Evolutionary conservation across 2,329 filamentous ascomycete genomes (phyloP), one percentile per base, ranked within the genome.

Genomic region (Cladosporium sphaerospermum): DNA sequence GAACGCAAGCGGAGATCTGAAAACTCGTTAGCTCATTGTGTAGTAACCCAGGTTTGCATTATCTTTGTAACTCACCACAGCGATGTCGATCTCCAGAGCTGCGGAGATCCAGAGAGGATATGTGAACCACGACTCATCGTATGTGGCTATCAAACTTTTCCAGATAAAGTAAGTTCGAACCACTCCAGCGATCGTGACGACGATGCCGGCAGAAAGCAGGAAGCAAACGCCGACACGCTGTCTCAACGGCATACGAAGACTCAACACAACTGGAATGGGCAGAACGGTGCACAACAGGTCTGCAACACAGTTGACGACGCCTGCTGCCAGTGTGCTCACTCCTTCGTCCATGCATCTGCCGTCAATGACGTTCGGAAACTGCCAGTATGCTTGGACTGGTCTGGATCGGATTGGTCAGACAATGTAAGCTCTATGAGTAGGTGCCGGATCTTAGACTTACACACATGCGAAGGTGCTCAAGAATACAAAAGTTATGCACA

Each of bases 81-180:
- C 73, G 3, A 76, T 54, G 54, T 76, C 71, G 11, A 75, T 71
- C 57, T 76, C 74, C 2, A 76, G 68, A 0, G 71, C 68, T 6
- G 73, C 72, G 36, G 67, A 67, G 14, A 76, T 75, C 71, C 73
- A 76, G 0, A 76, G 60, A 3, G 71, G 71, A 60, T 73, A 75
- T 4, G 70, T 64, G 47, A 67, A 72, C 74, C 73, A 76, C 3
- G 72, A 74, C 52, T 68, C 66, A 50, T 76, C 74, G 54, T 71
- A 75, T 45, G 66, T 71, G 3, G 57, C 60, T 5, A 75, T 64
- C 6, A 76, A 56, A 14, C 66, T 68, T 54, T 69, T 66, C 61
- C 71, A 75, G 45, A 74, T 73, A 58, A 60, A 75, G 65, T 69
- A 75, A 3, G 72, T 76, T 16, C 74, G 58, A 3, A 75, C 60